Evolutionary conservation across 2,329 filamentous ascomycete genomes (phyloP), one percentile per base, ranked within the genome.

Genomic region (Colletotrichum sp.): DNA sequence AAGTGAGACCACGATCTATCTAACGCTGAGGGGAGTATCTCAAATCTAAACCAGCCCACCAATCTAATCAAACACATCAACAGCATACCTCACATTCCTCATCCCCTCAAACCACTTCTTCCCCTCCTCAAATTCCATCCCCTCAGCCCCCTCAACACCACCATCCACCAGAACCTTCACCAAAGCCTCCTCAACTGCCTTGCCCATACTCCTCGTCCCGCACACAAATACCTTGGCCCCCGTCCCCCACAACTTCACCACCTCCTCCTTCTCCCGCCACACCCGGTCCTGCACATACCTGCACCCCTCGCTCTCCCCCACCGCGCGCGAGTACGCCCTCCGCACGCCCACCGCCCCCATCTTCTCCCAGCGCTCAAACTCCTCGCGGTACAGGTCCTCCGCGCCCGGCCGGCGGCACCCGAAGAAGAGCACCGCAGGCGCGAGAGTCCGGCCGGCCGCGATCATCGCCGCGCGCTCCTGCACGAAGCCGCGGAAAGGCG

Each of bases 151-250:
- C 9, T 70, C 76, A 60, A 83, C 81, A 13, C 76, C 80, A 1
- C 81, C 78, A 32, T 80, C 80, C 28, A 74, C 2, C 8, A 75
- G 60, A 4, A 79, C 57, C 74, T 34, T 74, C 21, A 79, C 78
- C 16, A 83, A 74, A 18, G 77, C 78, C 69, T 84, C 82, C 71
- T 85, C 83, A 6, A 89, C 85, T 1, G 81, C 84, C 57, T 86
- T 84, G 3, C 84, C 87, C 4, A 90, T 82, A 9, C 80, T 81
- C 14, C 86, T 83, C 52, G 88, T 89, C 0, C 93, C 92, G 79
- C 92, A 94, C 0, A 94, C 90, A 80, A 90, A 94, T 6, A 93
- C 83, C 79, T 89, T 89, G 1, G 91, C 84, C 0, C 83, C 84
- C 10, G 64, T 14, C 12, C 81, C 75, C 85, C 85, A 87, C 52